Evolutionary conservation across 306 rosid genomes (phyloP), one percentile per base, ranked within the genome.

Genomic region (Lathyrus aphaca): DNA sequence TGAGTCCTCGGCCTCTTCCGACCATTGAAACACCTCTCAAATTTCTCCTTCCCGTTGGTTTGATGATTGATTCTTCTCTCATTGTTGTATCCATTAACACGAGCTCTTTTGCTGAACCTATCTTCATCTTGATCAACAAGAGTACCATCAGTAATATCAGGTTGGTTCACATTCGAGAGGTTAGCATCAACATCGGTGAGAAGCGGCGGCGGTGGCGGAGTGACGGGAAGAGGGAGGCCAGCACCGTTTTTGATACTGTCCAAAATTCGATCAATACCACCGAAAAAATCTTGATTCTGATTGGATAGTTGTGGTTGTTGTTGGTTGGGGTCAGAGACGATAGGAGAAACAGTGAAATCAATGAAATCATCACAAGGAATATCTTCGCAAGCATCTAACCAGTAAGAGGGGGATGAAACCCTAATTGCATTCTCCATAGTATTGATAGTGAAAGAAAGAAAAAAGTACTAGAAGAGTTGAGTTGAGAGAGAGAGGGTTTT

Each of bases 301-400:
- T 6, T 35, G 39, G 39, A 35, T 35, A 75, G 79, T 80, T 73
- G 68, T 72, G 43, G 32, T 64, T 81, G 83, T 53, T 71, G 81
- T 1, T 53, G 25, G 14, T 18, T n/a, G 18, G 7, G 16, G 3
- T 74, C 86, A 2, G 89, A 68, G 14, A 61, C 75, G 12, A 75
- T 18, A 19, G 84, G 69, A 8, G 82, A 81, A 5, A 77, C 79
- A 50, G 73, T 83, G 44, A 89, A 88, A 77, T 87, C 95, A 45
- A 85, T 85, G 54, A 89, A 77, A 73, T 92, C 97, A 67, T 91
- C 97, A 45, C 96, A 92, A 5, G 97, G 55, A 15, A 92, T 85
- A 68, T 91, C 96, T 72, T 88, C 99, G 38, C 88, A 88, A 5
- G 99, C 99, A 71, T 94, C 99, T 2, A 94, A 76, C 99, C 99